Conservation (phyloP, 2,329 filamentous ascomycete species). For the Sporothrix brunneoviolacea region DNA sequence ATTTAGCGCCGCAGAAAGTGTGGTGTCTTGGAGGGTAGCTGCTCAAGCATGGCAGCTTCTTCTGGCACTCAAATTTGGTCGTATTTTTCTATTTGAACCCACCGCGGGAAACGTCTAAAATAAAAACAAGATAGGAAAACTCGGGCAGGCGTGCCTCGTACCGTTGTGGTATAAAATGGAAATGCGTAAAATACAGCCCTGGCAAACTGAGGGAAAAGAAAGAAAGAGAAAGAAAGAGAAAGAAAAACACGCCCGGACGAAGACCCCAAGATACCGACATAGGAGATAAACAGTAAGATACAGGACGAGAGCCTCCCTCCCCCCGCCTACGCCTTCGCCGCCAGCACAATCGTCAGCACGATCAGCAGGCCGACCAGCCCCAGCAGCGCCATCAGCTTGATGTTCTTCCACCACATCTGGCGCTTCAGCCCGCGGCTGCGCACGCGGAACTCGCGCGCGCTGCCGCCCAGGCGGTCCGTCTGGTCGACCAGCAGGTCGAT, state of each 20-base stretch:
- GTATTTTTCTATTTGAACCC: too few species aligned
- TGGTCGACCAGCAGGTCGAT: constrained; percentile 94
- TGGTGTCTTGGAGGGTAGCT: too few species aligned
- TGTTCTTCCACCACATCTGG: constrained; percentile 99
- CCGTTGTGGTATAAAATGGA: not conserved
- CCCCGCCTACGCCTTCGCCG: constrained; percentile 32
- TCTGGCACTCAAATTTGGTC: too few species aligned
- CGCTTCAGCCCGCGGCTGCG: constrained; percentile 79
- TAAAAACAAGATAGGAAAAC: too few species aligned
- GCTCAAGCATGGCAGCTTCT: too few species aligned
- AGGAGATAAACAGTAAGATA: not conserved
- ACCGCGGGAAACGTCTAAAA: too few species aligned
- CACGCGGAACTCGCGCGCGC: constrained; percentile 83
- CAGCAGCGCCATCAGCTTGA: constrained; percentile 82
- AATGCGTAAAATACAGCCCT: not conserved
- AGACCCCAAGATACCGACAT: not conserved
- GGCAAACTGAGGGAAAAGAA: not conserved
- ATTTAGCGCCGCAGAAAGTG: not conserved
- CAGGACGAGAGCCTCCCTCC: not conserved
- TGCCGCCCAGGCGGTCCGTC: constrained; percentile 85
- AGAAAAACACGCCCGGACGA: not conserved
- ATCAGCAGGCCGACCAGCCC: constrained; percentile 59
- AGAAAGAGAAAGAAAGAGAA: not conserved
- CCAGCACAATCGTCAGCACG: constrained; percentile 48
- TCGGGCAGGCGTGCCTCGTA: too few species aligned